Conservation (phyloP, 176 grass and related monocot species). For the Stipa capillata region DNA sequence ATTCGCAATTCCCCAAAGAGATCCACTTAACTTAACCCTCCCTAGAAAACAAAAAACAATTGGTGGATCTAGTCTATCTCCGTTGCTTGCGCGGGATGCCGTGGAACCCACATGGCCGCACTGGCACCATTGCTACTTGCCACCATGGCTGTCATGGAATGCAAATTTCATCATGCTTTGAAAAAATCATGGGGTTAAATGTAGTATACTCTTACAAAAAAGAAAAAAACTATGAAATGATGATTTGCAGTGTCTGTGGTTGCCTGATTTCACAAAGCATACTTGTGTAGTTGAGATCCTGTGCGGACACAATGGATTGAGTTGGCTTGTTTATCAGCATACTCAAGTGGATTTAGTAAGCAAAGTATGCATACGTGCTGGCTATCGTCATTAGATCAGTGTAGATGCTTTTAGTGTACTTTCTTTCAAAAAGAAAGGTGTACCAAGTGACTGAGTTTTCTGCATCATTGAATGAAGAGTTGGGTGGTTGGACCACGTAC, state of each 20-base stretch:
- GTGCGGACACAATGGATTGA: background rate
- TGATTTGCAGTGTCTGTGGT: background rate
- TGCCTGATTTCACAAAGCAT: background rate
- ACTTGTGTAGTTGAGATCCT: background rate
- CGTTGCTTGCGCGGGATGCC: background rate
- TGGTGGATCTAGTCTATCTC: background rate
- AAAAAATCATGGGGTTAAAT: background rate
- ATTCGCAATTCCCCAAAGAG: too few species aligned
- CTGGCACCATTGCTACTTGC: too few species aligned
- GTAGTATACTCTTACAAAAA: background rate
- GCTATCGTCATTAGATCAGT: background rate
- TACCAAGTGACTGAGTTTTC: background rate
- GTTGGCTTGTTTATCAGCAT: background rate
- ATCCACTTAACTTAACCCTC: background rate
- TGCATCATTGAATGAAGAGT: background rate
- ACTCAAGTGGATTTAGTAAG: background rate
- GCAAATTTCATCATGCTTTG: background rate
- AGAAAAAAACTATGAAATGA: background rate
- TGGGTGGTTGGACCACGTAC: background rate
- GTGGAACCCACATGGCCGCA: background rate
- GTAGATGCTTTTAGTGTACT: background rate
- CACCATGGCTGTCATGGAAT: background rate
- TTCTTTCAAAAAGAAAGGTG: background rate
- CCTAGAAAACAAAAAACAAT: background rate
- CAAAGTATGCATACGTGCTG: background rate